phyloP scores from a whole-genome alignment of 768 basidiomycete genomes.

The Lentinula guzmanii region DNA sequence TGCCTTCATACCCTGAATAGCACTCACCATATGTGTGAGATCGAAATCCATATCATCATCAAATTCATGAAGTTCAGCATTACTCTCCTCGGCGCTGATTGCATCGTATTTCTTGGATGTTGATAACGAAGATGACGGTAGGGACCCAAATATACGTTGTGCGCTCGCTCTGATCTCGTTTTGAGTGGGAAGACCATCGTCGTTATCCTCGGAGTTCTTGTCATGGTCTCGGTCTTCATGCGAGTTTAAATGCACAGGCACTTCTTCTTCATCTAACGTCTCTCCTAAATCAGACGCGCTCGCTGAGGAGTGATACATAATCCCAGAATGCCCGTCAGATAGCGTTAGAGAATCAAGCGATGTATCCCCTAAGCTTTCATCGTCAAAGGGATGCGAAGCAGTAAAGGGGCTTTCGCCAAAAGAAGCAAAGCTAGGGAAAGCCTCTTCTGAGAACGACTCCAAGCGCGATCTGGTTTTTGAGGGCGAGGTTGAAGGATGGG shows the following conservation, averaged over 20 bases:
- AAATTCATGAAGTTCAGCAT: conserved; percentile 15
- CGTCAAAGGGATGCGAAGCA: background rate
- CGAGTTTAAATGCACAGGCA: conserved; percentile 2
- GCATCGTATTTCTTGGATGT: background rate
- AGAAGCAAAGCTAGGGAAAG: background rate
- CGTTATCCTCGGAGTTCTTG: conserved; percentile 17
- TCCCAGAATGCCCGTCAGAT: conserved; percentile 11
- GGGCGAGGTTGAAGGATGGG: background rate
- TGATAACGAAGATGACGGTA: background rate
- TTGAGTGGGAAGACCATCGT: conserved; percentile 37
- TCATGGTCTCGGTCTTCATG: conserved; percentile 7
- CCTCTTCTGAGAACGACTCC: background rate
- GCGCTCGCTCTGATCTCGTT: conserved; percentile 46
- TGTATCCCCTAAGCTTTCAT: conserved; percentile 7
- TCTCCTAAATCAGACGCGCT: conserved; percentile 56
- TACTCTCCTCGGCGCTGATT: background rate
- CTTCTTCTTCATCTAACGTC: conserved; percentile 25
- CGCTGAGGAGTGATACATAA: conserved; percentile 46
- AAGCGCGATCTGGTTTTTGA: background rate
- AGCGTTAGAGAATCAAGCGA: conserved; percentile 14
- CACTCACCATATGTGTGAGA: conserved; percentile 50
- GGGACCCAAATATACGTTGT: conserved; percentile 43
- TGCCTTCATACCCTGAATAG: conserved; percentile 64
- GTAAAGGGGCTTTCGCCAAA: background rate
- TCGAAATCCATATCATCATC: conserved; percentile 52